phyloP scores from a whole-genome alignment of 1,284 basidiomycete species.

The Irpex lacteus region DNA sequence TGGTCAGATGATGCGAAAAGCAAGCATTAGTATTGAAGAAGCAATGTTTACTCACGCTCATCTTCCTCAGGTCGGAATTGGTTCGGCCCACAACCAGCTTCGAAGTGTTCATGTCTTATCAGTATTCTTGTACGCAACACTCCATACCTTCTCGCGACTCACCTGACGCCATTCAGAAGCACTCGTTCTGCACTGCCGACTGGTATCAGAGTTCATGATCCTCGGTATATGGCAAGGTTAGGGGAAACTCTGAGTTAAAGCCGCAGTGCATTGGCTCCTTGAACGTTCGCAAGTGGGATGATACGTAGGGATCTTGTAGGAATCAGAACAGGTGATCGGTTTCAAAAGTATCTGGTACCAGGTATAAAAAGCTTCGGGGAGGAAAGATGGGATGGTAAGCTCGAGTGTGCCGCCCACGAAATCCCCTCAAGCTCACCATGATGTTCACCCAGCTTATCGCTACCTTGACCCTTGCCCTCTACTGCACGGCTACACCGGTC shows the following conservation, averaged over 20 bases:
- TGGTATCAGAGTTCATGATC: background rate
- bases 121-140: background rate
- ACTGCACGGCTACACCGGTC: slow-evolving; percentile 6
- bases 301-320: background rate
- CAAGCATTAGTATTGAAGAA: background rate
- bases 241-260: background rate
- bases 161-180: background rate
- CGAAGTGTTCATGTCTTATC: background rate
- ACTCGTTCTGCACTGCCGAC: background rate
- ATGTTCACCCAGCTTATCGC: slow-evolving; percentile 7
- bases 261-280: too few relatives aligned
- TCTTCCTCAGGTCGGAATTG: background rate
- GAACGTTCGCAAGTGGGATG: background rate
- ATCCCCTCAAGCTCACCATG: background rate
- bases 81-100: background rate
- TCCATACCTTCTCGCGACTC: background rate
- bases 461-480: slow-evolving; percentile 6
- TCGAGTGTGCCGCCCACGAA: background rate
- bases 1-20: background rate
- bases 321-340: background rate
- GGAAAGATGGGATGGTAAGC: background rate
- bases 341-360: background rate
- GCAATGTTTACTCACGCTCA: background rate
- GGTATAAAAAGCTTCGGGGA: background rate
- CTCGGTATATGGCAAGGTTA: background rate